Evolutionary conservation across 2,329 filamentous ascomycete genomes (phyloP).

Genomic region (Pseudogymnoascus sp.): DNA sequence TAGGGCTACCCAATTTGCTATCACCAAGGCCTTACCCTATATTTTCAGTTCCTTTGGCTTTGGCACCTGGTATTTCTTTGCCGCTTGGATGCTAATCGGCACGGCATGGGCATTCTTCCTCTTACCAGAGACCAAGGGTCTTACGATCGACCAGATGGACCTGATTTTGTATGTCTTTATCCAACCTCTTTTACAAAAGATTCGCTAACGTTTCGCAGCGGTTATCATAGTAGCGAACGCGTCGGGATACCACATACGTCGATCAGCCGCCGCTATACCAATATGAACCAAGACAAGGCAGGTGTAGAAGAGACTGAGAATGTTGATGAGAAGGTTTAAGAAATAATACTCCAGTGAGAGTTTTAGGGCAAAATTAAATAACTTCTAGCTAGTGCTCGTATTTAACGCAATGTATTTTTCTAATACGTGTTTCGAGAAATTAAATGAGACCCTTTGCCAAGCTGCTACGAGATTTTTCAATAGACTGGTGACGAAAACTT

Average conservation of each 20-base stretch:
- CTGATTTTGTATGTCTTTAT: conserved; percentile 11
- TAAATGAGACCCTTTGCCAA: background rate
- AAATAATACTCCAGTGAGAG: background rate
- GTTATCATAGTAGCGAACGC: background rate
- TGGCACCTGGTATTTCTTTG: conserved; percentile 53
- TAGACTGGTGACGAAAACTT: background rate
- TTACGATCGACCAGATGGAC: conserved; percentile 47
- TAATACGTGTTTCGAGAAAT: background rate
- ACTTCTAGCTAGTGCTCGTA: background rate
- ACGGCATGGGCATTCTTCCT: conserved; percentile 44
- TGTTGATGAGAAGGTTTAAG: background rate
- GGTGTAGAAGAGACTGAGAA: background rate
- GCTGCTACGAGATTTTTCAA: background rate
- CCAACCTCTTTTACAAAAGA: background rate
- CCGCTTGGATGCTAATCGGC: conserved; percentile 42
- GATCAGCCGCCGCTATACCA: background rate
- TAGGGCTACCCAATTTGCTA: conserved; percentile 35
- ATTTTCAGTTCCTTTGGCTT: conserved; percentile 39
- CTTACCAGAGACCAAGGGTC: conserved; percentile 48
- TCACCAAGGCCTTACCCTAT: conserved; percentile 39
- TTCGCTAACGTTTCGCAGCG: background rate
- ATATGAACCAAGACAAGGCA: background rate
- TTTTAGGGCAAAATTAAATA: background rate
- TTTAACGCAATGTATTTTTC: background rate
- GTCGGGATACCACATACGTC: background rate